Base-by-base conservation (phyloP, 306 rosid genomes). In the Cicer bijugum region DNA sequence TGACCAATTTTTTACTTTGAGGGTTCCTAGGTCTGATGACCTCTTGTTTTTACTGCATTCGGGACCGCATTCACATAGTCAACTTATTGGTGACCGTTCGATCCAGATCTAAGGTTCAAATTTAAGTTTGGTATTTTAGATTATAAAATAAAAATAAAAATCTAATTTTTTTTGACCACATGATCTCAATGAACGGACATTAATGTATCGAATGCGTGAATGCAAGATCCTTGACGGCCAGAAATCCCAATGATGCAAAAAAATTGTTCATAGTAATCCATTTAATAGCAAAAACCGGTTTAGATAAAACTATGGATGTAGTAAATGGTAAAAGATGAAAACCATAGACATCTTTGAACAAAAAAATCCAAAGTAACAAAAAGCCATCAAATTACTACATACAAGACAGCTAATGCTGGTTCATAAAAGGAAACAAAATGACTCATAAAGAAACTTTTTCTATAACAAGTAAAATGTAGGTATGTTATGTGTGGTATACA, bases 221-320 rank as follows among this genome's bases (percentile, higher is more conserved):
- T 20, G 23, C 23, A 2, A 20, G 23, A 20, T 20, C 23, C 23
- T 2, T 20, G 23, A 20, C 23, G 1, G 23, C 2, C 23, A 20
- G 23, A 20, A 23, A 23, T 23, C 28, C 3, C 3, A 23, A 2
- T 23, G 3, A 64, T 35, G 63, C 39, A n/a, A 44, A 44, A 60
- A 69, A 69, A 46, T 56, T 65, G 64, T 47, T 70, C 72, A 62
- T 38, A 19, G 74, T 71, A 16, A 52, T 52, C 71, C 77, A 58
- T 51, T 71, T 74, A 77, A 7, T 50, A 78, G 72, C 6, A 72
- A 80, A 85, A 37, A 72, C 45, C 48, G 79, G 88, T 81, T 90
- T 84, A 80, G 47, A 85, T 11, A 80, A 88, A 84, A 85, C 86
- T 66, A 51, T 67, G 78, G 90, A 71, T 56, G 77, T 12, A 42